Conservation (phyloP, 306 rosid species). For the Ochetophila trinervis region DNA sequence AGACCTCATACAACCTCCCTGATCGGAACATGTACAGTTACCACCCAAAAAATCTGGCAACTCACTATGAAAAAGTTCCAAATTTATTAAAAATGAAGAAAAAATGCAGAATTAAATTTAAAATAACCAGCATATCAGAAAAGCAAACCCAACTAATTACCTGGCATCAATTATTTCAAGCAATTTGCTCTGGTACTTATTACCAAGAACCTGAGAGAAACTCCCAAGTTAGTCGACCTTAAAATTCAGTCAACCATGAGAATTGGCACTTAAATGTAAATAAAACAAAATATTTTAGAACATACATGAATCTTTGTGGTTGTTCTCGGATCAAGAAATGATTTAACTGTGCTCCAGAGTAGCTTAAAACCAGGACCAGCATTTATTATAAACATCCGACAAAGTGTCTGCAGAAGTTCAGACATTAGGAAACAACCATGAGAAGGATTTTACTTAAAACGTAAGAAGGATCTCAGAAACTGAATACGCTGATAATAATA, state of each 20-base stretch:
- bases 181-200: slow-evolving; percentile 70
- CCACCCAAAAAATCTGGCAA: slow-evolving; percentile 91
- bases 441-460: slow-evolving; percentile 6
- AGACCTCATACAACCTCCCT: slow-evolving; percentile 81
- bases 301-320: slow-evolving; percentile 84
- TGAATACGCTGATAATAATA: neutral
- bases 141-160: slow-evolving; percentile 44
- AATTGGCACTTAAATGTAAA: neutral
- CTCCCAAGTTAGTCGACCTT: slow-evolving; percentile 24
- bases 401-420: slow-evolving; percentile 60
- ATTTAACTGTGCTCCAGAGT: slow-evolving; percentile 73
- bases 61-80: slow-evolving; percentile 52
- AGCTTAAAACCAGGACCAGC: slow-evolving; percentile 92
- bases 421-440: slow-evolving; percentile 14
- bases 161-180: slow-evolving; percentile 76
- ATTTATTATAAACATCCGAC: slow-evolving; percentile 77
- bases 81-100: slow-evolving; percentile 14
- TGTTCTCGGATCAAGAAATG: slow-evolving; percentile 83
- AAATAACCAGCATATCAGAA: slow-evolving; percentile 16
- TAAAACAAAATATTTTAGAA: slow-evolving; percentile 17
- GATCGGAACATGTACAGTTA: slow-evolving; percentile 65
- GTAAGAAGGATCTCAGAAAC: neutral
- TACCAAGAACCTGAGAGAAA: slow-evolving; percentile 74
- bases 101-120: slow-evolving; percentile 10
- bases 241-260: slow-evolving; percentile 11